Conservation (phyloP, 225 moss, liverwort and hornwort genomes). For the Pseudoscleropodium purum region DNA sequence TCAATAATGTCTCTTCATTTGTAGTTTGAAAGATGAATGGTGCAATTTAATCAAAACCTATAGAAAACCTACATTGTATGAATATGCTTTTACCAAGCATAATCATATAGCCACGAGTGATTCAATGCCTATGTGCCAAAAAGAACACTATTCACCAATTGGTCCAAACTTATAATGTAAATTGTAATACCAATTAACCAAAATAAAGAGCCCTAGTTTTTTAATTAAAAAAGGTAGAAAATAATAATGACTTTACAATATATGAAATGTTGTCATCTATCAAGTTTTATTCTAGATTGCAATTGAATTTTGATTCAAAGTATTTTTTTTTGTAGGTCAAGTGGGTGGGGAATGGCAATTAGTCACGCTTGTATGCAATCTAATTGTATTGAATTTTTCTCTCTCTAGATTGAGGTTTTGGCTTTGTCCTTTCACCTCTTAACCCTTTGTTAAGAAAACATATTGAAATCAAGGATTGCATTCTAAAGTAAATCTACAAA, state of each 20-base stretch:
- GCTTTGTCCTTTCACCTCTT: no score
- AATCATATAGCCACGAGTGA: background rate
- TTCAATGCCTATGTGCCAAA: background rate
- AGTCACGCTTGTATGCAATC: background rate
- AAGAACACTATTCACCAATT: background rate
- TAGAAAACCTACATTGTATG: no score
- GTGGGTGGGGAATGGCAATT: background rate
- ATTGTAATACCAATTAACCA: background rate
- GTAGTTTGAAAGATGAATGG: no score
- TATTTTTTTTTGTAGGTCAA: background rate
- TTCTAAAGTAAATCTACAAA: background rate
- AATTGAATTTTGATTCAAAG: background rate
- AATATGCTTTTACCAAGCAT: no score
- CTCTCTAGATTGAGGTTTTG: no score
- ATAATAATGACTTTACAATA: no score
- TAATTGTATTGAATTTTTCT: background rate
- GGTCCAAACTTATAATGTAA: background rate
- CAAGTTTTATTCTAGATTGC: background rate
- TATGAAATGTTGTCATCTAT: no score
- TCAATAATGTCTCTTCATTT: no score
- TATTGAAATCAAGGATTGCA: background rate
- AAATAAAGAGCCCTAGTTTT: background rate
- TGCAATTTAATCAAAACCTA: no score
- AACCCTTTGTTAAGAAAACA: background rate
- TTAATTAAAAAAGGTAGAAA: background rate